These are phyloP conservation scores for Candida bentonensis DNA, from an alignment of 805 yeast species.

Conservation along the genomic window DNA sequence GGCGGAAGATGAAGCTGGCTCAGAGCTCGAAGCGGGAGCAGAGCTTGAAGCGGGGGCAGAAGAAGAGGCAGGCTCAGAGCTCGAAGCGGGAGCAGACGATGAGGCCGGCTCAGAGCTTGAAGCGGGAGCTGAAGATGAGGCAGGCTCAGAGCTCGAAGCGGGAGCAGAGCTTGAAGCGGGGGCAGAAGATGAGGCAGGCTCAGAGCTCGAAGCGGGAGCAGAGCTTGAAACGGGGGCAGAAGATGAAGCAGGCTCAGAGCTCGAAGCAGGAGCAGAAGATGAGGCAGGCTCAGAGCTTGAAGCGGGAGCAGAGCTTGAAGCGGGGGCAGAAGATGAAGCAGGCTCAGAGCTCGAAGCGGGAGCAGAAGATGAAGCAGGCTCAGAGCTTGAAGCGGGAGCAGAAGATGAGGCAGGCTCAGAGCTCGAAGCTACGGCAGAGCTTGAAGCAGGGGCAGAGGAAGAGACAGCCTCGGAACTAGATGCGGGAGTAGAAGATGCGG, in stretches of 20 bases:
- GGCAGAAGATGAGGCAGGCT: background rate
- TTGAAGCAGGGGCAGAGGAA: background rate
- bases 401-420: background rate
- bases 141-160: background rate
- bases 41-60: background rate
- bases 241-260: background rate
- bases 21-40: background rate
- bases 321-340: background rate
- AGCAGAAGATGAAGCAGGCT: background rate
- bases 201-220: background rate
- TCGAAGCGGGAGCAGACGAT: background rate
- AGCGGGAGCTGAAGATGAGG: background rate
- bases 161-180: background rate
- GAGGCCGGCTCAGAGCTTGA: too few relatives aligned
- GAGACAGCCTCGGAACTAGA: background rate
- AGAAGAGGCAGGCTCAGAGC: background rate
- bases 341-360: background rate
- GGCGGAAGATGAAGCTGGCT: background rate
- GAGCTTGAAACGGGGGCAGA: background rate
- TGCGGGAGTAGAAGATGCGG: background rate
- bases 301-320: background rate
- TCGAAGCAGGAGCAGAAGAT: background rate
- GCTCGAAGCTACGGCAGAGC: background rate
- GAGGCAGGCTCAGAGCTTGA: background rate
- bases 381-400: background rate